phyloP scores from a whole-genome alignment of 225 moss, liverwort and hornwort species.

The Rhytidiadelphus loreus region DNA sequence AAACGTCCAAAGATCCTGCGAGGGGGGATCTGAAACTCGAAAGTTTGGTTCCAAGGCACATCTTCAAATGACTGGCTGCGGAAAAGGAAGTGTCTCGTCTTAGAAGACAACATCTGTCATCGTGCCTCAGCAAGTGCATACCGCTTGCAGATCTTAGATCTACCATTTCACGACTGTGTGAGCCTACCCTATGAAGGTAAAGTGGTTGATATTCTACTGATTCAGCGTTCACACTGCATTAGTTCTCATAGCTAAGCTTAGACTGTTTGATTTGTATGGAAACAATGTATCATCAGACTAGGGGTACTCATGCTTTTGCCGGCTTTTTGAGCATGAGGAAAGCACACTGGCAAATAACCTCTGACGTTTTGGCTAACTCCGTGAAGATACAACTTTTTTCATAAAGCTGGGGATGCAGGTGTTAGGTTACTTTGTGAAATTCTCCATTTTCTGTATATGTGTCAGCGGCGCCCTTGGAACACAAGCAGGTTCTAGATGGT shows the following conservation, averaged over 20 bases:
- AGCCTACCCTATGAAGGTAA: not conserved
- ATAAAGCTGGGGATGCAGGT: not conserved
- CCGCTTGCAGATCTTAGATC: not conserved
- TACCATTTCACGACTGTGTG: not conserved
- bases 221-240: not conserved
- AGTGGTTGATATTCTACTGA: not conserved
- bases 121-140: not conserved
- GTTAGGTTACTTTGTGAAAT: not conserved
- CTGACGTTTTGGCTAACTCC: not conserved
- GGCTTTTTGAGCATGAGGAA: not conserved
- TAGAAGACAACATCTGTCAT: not conserved
- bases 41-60: not conserved
- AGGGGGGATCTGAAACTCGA: not conserved
- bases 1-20: not conserved
- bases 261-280: not conserved
- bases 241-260: not conserved
- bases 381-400: not conserved
- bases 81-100: not conserved
- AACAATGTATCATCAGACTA: not conserved
- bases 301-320: not conserved
- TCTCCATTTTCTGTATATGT: not conserved
- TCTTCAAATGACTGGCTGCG: not conserved
- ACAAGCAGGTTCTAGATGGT: not conserved
- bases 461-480: not conserved
- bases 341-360: not conserved